phyloP scores from a whole-genome alignment of 1,139 yeast species.

The Candida dubliniensis region DNA sequence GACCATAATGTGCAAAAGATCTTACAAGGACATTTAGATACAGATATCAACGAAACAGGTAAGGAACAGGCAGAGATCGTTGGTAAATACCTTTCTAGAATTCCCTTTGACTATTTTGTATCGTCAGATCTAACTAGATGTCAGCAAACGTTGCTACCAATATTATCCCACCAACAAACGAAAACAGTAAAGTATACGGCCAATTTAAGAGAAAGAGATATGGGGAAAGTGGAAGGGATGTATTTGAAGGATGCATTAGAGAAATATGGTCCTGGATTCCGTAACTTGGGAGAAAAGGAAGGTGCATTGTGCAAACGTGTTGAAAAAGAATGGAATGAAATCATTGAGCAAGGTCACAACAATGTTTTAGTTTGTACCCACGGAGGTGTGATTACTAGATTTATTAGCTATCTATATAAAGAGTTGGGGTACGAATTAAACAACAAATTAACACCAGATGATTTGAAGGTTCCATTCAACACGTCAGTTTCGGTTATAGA shows the following conservation, averaged over 20 bases:
- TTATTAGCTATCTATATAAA: conserved; percentile 47
- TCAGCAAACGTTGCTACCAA: conserved; percentile 48
- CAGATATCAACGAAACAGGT: conserved; percentile 61
- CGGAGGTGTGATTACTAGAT: conserved; percentile 79
- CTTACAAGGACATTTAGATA: conserved; percentile 73
- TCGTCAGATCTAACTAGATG: conserved; percentile 67
- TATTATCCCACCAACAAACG: conserved; percentile 27
- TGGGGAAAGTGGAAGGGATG: conserved; percentile 83
- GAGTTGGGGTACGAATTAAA: conserved; percentile 39
- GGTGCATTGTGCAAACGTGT: conserved; percentile 52
- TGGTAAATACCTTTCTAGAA: conserved; percentile 39
- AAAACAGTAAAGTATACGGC: conserved; percentile 23
- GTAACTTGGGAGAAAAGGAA: conserved; percentile 55
- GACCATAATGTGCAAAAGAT: conserved; percentile 65
- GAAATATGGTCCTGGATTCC: conserved; percentile 35
- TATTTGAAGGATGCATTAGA: conserved; percentile 61
- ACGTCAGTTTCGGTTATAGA: conserved; percentile 72
- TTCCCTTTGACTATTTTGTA: conserved; percentile 51
- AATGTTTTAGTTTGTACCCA: conserved; percentile 74
- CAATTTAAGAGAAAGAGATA: conserved; percentile 67
- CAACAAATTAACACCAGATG: conserved; percentile 35
- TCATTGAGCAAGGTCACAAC: conserved; percentile 36
- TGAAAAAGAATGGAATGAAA: conserved; percentile 43
- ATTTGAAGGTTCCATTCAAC: conserved; percentile 65
- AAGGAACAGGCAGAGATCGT: conserved; percentile 52